Evolutionary conservation across 495 filamentous ascomycete genomes (phyloP), one percentile per base, ranked within the genome.

Genomic region (Tuber umbilicatum): DNA sequence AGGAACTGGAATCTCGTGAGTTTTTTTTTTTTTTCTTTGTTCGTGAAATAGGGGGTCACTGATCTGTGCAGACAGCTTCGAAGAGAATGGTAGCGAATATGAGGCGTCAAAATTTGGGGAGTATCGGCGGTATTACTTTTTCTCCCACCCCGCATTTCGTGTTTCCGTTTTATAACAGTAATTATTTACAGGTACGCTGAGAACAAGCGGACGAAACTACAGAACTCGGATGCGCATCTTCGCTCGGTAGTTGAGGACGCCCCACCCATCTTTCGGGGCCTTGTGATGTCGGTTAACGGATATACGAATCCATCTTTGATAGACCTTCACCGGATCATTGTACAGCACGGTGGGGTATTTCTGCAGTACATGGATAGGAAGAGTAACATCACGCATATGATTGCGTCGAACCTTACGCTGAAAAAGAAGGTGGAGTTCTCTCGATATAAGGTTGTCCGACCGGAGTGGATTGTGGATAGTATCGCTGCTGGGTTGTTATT

Each of bases 341-440:
- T 97, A 47, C 89, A 88, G 77, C 89, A 98, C 89, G 94, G 95
- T 19, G 95, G 94, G 39, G 92, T 91, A 1, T 97, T 97, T 80
- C 88, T 96, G 72, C 94, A 97, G 82, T 97, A 97, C 81, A 86
- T 98, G n/a, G 93, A 95, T 81, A 90, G 90, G 47, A 98, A 97
- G 85, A 97, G 94, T 0, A 88, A 89, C 78, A 93, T 93, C 0
- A 99, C 95, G 2, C 96, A 98, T 83, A 96, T 99, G 79, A 93
- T 99, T 80, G 93, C 94, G 7, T 93, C 91, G 68, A 90, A 89
- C 72, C 86, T 99, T 45, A 94, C 95, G 2, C 92, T 92, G 0
- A 98, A 97, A 86, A 99, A 99, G 81, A 87, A 88, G 41, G 89
- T 92, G 43, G 95, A 97, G 75, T 97, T 96, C 76, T 86, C 84